A percentile compares a stretch with the other conserved stretches of the same genome.
These are phyloP conservation scores for Ceratocystis diversiconidia DNA, from an alignment of 2,329 filamentous ascomycete genomes.

Conservation along the genomic window DNA sequence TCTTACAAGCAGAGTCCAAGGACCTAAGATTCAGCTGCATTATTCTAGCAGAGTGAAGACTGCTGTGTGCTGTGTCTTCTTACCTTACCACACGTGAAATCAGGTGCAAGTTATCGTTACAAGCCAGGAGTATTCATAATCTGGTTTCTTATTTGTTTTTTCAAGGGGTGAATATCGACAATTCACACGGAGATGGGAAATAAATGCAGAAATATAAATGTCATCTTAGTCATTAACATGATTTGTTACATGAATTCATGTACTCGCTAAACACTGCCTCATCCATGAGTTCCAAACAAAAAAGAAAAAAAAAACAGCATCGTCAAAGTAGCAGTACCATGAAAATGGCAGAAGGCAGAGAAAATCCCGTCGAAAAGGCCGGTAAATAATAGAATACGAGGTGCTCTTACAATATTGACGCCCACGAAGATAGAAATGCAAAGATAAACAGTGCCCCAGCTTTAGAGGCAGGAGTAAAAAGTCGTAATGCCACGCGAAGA, in stretches of 20 bases:
- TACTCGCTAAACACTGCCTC: background rate
- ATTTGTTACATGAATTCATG: slow-evolving; percentile 2
- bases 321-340: background rate
- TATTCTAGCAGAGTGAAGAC: slow-evolving; percentile 31
- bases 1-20: slow-evolving; percentile 40
- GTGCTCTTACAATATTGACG: background rate
- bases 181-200: background rate
- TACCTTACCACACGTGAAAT: too few species aligned
- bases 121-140: too few species aligned
- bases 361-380: background rate
- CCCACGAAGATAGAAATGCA: background rate
- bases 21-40: slow-evolving; percentile 47
- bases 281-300: background rate
- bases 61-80: background rate
- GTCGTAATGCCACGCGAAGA: background rate
- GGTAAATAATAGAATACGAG: background rate
- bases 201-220: background rate
- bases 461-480: background rate
- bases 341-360: background rate
- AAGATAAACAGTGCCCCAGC: background rate
- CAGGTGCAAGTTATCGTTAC: too few species aligned
- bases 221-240: background rate
- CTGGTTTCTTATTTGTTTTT: too few species aligned
- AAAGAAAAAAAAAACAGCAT: background rate
- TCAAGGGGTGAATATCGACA: background rate